Percentiles rank a stretch among this genome's conserved stretches.
Evolutionary conservation across 371 early-diverging fungal genomes (phyloP).

Genomic region (Mucor saturninus): DNA sequence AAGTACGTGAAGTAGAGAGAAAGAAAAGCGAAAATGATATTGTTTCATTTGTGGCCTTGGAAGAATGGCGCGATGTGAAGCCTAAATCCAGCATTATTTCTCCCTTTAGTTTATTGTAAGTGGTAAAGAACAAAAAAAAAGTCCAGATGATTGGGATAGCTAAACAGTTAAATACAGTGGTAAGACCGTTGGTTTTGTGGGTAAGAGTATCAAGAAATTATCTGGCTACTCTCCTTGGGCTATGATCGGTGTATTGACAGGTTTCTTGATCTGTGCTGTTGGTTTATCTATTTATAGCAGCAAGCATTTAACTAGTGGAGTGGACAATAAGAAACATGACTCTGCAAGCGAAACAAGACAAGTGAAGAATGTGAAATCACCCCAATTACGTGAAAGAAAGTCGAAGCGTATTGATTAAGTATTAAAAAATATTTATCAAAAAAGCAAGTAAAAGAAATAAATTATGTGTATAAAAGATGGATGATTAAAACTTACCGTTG

Average conservation of each 20-base stretch:
- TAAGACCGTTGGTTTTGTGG: conserved; percentile 34
- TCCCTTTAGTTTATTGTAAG: conserved; percentile 52
- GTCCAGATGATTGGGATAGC: background rate
- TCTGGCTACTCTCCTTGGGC: conserved; percentile 40
- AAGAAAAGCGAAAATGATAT: conserved; percentile 29
- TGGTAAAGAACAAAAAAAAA: background rate
- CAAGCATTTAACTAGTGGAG: background rate
- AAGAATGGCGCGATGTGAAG: conserved; percentile 40
- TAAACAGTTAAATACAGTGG: conserved; percentile 25
- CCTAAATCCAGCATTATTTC: conserved; percentile 38
- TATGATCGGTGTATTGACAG: conserved; percentile 30
- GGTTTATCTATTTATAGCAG: conserved; percentile 17
- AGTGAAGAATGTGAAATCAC: conserved; percentile 1
- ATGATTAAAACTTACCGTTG: background rate
- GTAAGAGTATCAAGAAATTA: conserved; percentile 36
- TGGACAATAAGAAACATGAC: background rate
- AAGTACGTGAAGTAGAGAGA: conserved; percentile 18
- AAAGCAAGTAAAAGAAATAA: background rate
- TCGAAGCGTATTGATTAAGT: conserved; percentile 32
- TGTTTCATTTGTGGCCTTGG: conserved; percentile 28
- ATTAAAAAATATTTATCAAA: conserved; percentile 4
- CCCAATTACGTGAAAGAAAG: conserved; percentile 16
- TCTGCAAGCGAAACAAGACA: background rate
- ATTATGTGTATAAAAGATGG: background rate
- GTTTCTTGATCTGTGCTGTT: conserved; percentile 26